Evolutionary conservation across 2,329 filamentous ascomycete species (phyloP), one percentile per base, ranked within the genome.

Genomic region (Penicillium sp.): DNA sequence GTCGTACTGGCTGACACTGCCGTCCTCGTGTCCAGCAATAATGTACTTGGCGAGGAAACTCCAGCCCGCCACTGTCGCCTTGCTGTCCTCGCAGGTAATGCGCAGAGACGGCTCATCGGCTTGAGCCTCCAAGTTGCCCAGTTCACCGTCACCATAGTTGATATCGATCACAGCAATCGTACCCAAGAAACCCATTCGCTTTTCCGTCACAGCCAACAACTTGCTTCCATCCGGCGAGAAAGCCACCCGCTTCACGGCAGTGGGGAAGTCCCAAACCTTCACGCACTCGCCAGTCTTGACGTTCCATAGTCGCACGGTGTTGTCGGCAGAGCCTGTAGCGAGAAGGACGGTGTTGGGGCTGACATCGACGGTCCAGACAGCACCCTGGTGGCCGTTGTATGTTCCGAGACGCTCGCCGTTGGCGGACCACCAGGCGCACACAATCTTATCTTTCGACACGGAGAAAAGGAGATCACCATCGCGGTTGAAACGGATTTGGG

Each of bases 401-500:
- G 93, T 94, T 71, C 94, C 94, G 70, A 97, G 85, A 70, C 94
- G 90, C 83, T 99, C 94, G 80, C 94, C 94, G 78, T 99, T 99
- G 81, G 95, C 92, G 63, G 92, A 89, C 80, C 87, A 97, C 94
- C 94, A 99, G 63, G 87, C 93, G 83, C 93, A 96, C 71, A 97
- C 91, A 72, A 95, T 86, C 79, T 97, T 93, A 78, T 97, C 93
- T 81, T 97, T 97, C 67, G 91, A 86, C 58, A 92, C 90, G 61
- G 92, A 96, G 83, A 97, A 97, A 74, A 97, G 87, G 65, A 97
- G 85, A 75, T 99, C 94, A 79, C 94, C 94, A 80, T 99, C 94
- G 77, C 87, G 86, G 79, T 92, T 95, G 81, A 91, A 96, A 87
- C 87, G 91, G 78, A 97, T 93, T 79, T 97, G 92, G 74, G 91